phyloP scores from a whole-genome alignment of 306 rosid genomes.

The Trichosanthes cucumerina region DNA sequence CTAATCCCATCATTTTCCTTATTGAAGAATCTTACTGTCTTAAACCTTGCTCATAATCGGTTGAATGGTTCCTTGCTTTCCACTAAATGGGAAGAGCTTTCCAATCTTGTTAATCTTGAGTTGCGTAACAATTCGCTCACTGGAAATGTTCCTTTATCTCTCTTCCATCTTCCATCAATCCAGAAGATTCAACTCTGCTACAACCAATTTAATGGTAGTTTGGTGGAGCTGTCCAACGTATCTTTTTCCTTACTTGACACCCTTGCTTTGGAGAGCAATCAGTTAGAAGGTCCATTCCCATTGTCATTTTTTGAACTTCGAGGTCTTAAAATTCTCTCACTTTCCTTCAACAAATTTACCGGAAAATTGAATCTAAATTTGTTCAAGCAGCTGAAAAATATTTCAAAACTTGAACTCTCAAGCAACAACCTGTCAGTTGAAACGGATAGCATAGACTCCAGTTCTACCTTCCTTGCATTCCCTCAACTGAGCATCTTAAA shows the following conservation, averaged over 20 bases:
- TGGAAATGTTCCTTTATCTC: conserved; percentile 17
- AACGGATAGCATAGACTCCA: neutral
- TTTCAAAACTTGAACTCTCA: conserved; percentile 30
- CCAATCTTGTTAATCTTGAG: conserved; percentile 11
- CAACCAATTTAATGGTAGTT: conserved; percentile 15
- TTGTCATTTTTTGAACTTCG: conserved; percentile 5
- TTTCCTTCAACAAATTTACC: conserved; percentile 34
- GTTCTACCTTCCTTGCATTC: neutral
- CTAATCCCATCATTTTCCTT: conserved; percentile 15
- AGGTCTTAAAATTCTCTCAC: conserved; percentile 8
- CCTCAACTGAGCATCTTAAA: conserved; percentile 1
- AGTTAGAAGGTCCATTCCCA: conserved; percentile 36
- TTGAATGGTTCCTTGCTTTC: conserved; percentile 18
- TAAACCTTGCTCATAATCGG: conserved; percentile 16
- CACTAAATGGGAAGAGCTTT: conserved; percentile 16
- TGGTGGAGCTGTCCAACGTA: neutral
- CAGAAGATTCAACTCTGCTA: conserved; percentile 6
- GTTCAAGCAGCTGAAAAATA: conserved; percentile 13
- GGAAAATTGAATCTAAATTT: conserved; percentile 13
- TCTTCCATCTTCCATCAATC: conserved; percentile 16
- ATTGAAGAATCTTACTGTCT: conserved; percentile 4
- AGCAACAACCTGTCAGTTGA: conserved; percentile 22
- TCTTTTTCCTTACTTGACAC: conserved; percentile 17
- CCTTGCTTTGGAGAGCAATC: conserved; percentile 41
- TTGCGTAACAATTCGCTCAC: conserved; percentile 14